These are phyloP conservation scores for Amauroascus verrucosus DNA, from an alignment of 2,329 filamentous ascomycete genomes.

Conservation along the genomic window DNA sequence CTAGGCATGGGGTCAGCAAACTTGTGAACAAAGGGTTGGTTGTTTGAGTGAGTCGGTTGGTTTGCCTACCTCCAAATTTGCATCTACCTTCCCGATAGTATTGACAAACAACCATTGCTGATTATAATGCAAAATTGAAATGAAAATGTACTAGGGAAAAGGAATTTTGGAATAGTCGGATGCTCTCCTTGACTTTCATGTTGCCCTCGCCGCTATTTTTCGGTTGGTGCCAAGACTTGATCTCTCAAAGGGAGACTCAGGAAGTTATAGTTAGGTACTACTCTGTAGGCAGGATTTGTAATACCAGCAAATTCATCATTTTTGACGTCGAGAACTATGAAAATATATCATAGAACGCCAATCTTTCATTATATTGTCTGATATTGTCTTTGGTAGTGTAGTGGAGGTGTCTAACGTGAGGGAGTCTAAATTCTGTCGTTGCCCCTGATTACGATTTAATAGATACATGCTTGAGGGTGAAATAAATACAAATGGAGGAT, in stretches of 20 bases:
- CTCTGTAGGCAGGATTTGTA: no score
- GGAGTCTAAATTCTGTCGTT: no score
- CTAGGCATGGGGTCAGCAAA: constrained; percentile 28
- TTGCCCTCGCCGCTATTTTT: not conserved
- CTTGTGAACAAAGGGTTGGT: not conserved
- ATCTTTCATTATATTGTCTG: no score
- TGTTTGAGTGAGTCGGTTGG: not conserved
- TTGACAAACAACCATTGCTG: constrained; percentile 45
- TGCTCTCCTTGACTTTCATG: not conserved
- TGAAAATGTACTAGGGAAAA: not conserved
- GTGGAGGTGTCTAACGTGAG: no score
- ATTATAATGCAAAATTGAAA: not conserved
- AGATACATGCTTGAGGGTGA: no score
- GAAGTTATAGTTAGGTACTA: no score
- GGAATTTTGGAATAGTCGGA: not conserved
- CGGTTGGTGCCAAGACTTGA: not conserved
- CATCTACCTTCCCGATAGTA: constrained; percentile 58
- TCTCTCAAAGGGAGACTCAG: not conserved
- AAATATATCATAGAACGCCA: no score
- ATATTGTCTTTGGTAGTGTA: no score
- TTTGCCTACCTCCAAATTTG: constrained; percentile 49
- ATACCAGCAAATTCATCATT: no score
- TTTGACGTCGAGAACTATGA: no score
- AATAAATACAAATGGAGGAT: no score
- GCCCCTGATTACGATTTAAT: no score